These are phyloP conservation scores for Gremmenia infestans DNA, from an alignment of 2,329 filamentous ascomycete genomes.

Conservation along the genomic window DNA sequence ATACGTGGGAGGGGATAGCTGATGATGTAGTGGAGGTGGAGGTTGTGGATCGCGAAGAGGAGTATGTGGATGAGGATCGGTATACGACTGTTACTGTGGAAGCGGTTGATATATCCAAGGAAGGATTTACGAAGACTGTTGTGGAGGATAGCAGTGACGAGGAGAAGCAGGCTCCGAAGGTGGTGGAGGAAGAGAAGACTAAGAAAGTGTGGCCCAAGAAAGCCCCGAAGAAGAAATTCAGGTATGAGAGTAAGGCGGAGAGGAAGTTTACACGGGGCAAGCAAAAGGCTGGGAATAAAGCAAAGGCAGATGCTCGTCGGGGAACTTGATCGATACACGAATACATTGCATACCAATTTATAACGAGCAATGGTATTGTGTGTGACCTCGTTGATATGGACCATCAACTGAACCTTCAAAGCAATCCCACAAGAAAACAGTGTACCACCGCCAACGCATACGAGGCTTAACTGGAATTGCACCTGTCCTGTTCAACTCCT, in stretches of 20 bases:
- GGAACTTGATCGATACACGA: slow-evolving; percentile 14
- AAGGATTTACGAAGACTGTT: slow-evolving; percentile 59
- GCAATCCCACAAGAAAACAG: slow-evolving; percentile 22
- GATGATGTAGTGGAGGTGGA: slow-evolving; percentile 42
- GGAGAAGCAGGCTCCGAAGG: slow-evolving; percentile 30
- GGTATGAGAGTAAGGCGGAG: slow-evolving; percentile 58
- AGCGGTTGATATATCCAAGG: slow-evolving; percentile 72
- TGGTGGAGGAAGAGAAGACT: slow-evolving; percentile 31
- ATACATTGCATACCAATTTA: background rate
- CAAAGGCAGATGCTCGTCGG: slow-evolving; percentile 30
- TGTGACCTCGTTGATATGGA: slow-evolving; percentile 16
- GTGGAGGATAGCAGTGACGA: slow-evolving; percentile 33
- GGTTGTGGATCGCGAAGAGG: slow-evolving; percentile 71
- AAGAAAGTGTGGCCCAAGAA: slow-evolving; percentile 34
- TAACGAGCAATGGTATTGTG: slow-evolving; percentile 15
- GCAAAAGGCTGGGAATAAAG: slow-evolving; percentile 58
- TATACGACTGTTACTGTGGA: slow-evolving; percentile 95
- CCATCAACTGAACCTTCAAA: slow-evolving; percentile 19
- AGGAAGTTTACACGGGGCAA: slow-evolving; percentile 70
- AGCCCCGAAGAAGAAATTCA: slow-evolving; percentile 42
- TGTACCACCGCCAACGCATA: slow-evolving; percentile 26
- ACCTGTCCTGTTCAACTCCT: slow-evolving; percentile 6
- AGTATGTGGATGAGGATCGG: slow-evolving; percentile 94
- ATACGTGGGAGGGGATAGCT: slow-evolving; percentile 63
- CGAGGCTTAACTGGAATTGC: slow-evolving; percentile 24